Evolutionary conservation across 2,329 filamentous ascomycete species (phyloP).

Genomic region (Xylaria arbuscula): DNA sequence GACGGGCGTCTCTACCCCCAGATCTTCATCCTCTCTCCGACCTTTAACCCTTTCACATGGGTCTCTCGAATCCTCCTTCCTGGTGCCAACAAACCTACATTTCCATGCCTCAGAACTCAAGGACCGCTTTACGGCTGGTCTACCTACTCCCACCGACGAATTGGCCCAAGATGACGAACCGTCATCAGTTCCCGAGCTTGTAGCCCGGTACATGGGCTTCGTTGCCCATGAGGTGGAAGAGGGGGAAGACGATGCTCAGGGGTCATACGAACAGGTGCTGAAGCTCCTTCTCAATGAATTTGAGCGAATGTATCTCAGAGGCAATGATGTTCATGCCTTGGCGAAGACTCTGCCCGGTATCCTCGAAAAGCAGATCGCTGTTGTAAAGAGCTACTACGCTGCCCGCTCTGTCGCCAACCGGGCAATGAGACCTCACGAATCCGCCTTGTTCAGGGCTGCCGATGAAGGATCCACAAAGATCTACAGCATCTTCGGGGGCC

Average conservation of each 20-base stretch:
- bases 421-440: slow-evolving; percentile 91
- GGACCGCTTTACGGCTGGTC: slow-evolving; percentile 84
- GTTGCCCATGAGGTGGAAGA: slow-evolving; percentile 90
- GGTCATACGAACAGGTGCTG: slow-evolving; percentile 90
- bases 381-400: slow-evolving; percentile 91
- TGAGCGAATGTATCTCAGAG: slow-evolving; percentile 91
- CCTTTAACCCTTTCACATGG: slow-evolving; percentile 92
- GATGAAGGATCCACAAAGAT: slow-evolving; percentile 84
- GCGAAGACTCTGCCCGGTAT: slow-evolving; percentile 89
- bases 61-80: slow-evolving; percentile 94
- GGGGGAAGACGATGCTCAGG: slow-evolving; percentile 88
- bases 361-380: slow-evolving; percentile 88
- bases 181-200: slow-evolving; percentile 92
- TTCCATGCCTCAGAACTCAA: slow-evolving; percentile 96
- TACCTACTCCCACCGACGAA: slow-evolving; percentile 94
- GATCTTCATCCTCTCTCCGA: slow-evolving; percentile 91
- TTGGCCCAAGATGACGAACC: slow-evolving; percentile 98
- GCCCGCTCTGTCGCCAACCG: slow-evolving; percentile 86
- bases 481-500: slow-evolving; percentile 95
- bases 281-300: slow-evolving; percentile 96
- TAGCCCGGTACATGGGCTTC: slow-evolving; percentile 92
- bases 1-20: slow-evolving; percentile 96
- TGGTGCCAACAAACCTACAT: slow-evolving; percentile 93
- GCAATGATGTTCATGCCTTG: slow-evolving; percentile 95
- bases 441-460: slow-evolving; percentile 88